These are phyloP conservation scores for Arthrocladium fulminans DNA, from an alignment of 2,329 filamentous ascomycete genomes.

Conservation along the genomic window DNA sequence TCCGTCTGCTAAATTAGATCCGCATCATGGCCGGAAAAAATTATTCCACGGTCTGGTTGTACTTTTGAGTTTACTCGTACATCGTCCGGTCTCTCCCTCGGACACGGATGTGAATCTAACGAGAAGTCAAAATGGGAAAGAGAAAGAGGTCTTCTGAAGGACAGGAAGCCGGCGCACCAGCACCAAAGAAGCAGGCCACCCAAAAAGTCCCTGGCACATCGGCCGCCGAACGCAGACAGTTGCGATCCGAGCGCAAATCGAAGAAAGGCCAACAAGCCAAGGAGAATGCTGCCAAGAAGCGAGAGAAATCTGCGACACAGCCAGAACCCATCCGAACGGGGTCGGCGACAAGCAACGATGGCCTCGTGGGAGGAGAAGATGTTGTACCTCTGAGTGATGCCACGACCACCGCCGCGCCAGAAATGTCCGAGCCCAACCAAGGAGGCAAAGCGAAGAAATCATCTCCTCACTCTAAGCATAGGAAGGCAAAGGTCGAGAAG, in stretches of 20 bases:
- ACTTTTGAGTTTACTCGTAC: not conserved
- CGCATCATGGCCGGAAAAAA: no score
- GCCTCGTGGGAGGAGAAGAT: conserved; percentile 3
- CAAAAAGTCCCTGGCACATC: conserved; percentile 8
- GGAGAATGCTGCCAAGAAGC: conserved; percentile 13
- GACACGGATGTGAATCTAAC: no score
- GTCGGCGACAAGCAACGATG: not conserved
- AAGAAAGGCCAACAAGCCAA: conserved; percentile 14
- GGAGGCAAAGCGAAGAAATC: not conserved
- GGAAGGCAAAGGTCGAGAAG: conserved; percentile 12
- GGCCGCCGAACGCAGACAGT: conserved; percentile 17
- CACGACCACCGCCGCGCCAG: not conserved
- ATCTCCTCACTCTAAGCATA: conserved; percentile 5
- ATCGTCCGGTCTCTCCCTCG: not conserved
- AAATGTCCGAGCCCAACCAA: not conserved
- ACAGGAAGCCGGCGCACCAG: conserved; percentile 3
- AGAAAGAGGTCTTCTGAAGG: conserved; percentile 15
- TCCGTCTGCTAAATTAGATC: no score
- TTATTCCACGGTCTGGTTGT: not conserved
- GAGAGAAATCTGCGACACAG: not conserved
- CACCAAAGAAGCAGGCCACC: conserved; percentile 5
- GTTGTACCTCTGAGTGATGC: conserved; percentile 5
- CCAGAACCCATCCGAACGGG: not conserved
- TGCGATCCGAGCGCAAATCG: conserved; percentile 20
- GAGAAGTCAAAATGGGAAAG: conserved; percentile 17